Evolutionary conservation across 805 yeast genomes (phyloP).

Genomic region (Scheffersomyces coipomensis): DNA sequence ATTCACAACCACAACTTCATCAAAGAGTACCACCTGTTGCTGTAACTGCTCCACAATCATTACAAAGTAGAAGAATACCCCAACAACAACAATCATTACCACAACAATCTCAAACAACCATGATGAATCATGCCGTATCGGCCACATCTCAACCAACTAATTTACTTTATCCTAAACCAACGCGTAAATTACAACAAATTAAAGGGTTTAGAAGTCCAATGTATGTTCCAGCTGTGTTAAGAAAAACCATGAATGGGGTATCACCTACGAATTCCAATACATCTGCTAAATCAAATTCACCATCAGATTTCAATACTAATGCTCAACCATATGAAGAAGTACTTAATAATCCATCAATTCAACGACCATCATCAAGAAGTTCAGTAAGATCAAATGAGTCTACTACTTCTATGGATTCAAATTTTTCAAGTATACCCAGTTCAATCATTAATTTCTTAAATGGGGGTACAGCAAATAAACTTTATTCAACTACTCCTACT

Average conservation of each 20-base stretch:
- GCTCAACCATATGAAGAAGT: neutral
- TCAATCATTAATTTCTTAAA: conserved; percentile 8
- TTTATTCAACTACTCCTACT: conserved; percentile 45
- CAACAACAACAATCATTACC: conserved; percentile 1
- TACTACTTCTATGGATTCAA: conserved; percentile 25
- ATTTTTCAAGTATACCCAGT: conserved; percentile 8
- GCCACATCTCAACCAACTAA: conserved; percentile 10
- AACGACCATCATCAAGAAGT: conserved; percentile 2
- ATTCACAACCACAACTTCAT: conserved; percentile 2
- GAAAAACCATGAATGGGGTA: conserved; percentile 32
- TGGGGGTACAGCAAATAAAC: conserved; percentile 1
- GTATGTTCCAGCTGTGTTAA: conserved; percentile 85
- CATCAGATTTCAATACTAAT: conserved; percentile 3
- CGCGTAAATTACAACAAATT: conserved; percentile 59
- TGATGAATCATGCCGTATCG: too few relatives aligned
- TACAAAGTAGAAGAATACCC: conserved; percentile 7
- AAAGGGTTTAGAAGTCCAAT: conserved; percentile 81
- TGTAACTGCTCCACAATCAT: conserved; percentile 18
- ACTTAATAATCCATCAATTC: neutral
- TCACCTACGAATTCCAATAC: conserved; percentile 7
- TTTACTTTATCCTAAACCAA: conserved; percentile 11
- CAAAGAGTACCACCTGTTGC: conserved; percentile 18
- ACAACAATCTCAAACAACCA: conserved; percentile 3
- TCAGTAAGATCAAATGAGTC: conserved; percentile 31
- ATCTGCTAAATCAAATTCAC: conserved; percentile 6